Evolutionary conservation across 331 rosid genomes (phyloP).

Genomic region (Pyrus hybrid): DNA sequence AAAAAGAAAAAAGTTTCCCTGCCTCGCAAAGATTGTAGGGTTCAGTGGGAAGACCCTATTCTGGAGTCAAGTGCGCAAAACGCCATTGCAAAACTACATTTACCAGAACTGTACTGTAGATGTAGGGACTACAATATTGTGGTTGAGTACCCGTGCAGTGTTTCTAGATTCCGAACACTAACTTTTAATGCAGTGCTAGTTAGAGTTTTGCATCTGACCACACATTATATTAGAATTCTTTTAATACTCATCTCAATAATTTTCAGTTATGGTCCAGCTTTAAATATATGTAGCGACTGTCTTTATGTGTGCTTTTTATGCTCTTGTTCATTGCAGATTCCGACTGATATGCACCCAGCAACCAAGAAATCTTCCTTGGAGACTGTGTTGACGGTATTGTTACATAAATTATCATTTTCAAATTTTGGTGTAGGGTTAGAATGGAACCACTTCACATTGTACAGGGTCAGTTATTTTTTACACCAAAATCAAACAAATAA

Average conservation of each 20-base stretch:
- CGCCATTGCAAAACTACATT: neutral
- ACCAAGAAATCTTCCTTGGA: slow-evolving; percentile 91
- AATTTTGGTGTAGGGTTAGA: slow-evolving; percentile 1
- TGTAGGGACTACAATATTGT: neutral
- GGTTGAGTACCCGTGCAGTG: neutral
- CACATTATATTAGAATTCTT: neutral
- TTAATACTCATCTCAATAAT: neutral
- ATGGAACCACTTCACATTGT: slow-evolving; percentile 14
- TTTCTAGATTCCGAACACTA: neutral
- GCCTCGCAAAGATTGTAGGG: neutral
- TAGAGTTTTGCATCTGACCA: neutral
- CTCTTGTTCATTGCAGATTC: slow-evolving; percentile 61
- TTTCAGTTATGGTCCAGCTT: neutral
- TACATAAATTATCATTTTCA: slow-evolving; percentile 1
- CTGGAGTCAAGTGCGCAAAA: neutral
- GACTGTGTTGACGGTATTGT: slow-evolving; percentile 93
- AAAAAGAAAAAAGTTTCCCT: too few relatives aligned
- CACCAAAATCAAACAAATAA: neutral
- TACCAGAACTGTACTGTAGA: neutral
- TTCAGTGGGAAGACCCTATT: neutral
- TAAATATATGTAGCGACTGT: slow-evolving; percentile 5
- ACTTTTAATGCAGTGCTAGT: neutral
- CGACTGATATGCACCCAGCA: slow-evolving; percentile 77
- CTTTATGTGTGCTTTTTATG: slow-evolving; percentile 7
- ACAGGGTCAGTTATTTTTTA: slow-evolving; percentile 9